Conservation (phyloP, 352 stramenopile species). For the Globisporangium irregulare region DNA sequence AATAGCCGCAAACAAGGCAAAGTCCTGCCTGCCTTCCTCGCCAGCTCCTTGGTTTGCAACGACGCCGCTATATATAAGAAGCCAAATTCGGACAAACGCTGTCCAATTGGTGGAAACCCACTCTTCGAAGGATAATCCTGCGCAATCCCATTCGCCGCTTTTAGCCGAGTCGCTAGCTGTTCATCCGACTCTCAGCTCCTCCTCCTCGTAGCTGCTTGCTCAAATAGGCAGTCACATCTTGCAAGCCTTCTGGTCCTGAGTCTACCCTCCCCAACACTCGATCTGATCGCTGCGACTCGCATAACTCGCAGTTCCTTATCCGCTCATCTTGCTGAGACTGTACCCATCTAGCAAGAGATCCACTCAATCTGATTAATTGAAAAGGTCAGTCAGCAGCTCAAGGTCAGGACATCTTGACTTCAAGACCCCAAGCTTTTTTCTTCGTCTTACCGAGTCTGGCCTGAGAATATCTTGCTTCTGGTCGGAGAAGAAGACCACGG, state of each 20-base stretch:
- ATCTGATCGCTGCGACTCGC: background rate
- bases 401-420: background rate
- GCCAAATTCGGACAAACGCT: constrained; percentile 6
- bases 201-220: background rate
- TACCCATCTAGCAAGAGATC: background rate
- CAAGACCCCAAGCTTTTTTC: background rate
- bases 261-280: background rate
- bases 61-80: constrained; percentile 10
- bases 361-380: background rate
- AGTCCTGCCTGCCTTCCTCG: background rate
- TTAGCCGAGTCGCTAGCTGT: constrained; percentile 2
- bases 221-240: background rate
- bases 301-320: background rate
- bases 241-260: background rate
- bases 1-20: constrained; percentile 9
- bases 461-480: background rate
- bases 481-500: background rate
- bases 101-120: constrained; percentile 10
- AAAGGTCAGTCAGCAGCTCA: background rate
- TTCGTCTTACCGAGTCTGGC: background rate
- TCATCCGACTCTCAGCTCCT: background rate
- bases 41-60: constrained; percentile 1
- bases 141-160: constrained; percentile 7
- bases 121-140: background rate
- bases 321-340: background rate